Base-by-base conservation (phyloP, 2,329 filamentous ascomycete species). In the Pseudocercospora fuligena region DNA sequence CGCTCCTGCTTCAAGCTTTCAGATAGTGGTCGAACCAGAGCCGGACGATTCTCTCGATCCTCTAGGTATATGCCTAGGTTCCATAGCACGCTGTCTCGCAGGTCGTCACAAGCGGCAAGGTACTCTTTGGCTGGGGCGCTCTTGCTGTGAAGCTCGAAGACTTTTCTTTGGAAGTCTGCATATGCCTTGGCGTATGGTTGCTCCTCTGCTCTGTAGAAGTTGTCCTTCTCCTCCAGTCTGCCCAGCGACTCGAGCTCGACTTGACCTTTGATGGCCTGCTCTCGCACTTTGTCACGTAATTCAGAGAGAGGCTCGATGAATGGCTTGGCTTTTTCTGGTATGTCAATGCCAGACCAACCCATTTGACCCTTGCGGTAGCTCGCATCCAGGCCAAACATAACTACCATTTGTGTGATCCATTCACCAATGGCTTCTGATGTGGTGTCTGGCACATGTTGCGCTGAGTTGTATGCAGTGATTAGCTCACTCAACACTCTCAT, bases 51-150 rank as follows among this genome's bases (percentile, higher is more conserved):
- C n/a, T 82, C 85, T 59, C 92, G 88, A 74, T 97, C 94, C 76
- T 97, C 94, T 0, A 97, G 88, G 75, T 96, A 96, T 65, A 97
- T 90, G 43, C 90, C 92, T 0, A 96, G 82, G 65, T 94, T 89
- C 73, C 92, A 94, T 11, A 97, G 87, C 64, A 94, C 89, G 9
- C 88, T 85, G 77, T 97, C 92, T 61, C 94, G 91, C 51, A 97
- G 87, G 19, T 87, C 85, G 76, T 97, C 94, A 71, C 91, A 95
- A 56, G 97, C 86, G 0, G 84, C 80, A 1, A 97, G 87, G 43
- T 95, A 88, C 3, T 90, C 86, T 76, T 93, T 92, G 66, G 90
- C 88, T 21, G 66, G 14, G 1, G 88, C 83, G 59, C 81, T 79
- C 62, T 80, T 77, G 29, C 76, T 75, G 8, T 80, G 78, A 0